Evolutionary conservation across 495 filamentous ascomycete species (phyloP).

Genomic region (Neurospora pannonica): DNA sequence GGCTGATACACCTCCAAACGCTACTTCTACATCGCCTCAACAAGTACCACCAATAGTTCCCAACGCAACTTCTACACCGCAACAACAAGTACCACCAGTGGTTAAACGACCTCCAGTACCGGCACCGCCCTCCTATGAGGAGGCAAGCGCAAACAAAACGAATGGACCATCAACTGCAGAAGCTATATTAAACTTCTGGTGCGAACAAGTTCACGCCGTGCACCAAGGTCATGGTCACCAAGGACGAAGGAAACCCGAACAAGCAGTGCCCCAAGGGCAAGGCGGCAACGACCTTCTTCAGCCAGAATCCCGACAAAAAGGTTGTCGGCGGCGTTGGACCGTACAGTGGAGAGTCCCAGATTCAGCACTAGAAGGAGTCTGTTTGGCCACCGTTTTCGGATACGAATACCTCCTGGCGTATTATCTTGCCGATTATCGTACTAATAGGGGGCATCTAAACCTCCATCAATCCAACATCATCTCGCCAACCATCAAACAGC

Average conservation of each 20-base stretch:
- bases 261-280: conserved; percentile 7
- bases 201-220: conserved; percentile 11
- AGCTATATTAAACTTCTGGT: background rate
- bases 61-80: no score
- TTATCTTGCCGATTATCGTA: background rate
- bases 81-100: no score
- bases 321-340: background rate
- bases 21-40: no score
- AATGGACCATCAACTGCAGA: background rate
- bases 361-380: background rate
- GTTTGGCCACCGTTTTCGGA: background rate
- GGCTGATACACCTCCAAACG: no score
- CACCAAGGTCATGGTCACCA: conserved; percentile 3
- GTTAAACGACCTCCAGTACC: no score
- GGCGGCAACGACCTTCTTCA: background rate
- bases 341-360: background rate
- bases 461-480: background rate
- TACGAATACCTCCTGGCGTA: background rate
- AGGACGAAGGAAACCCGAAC: background rate
- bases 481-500: no score
- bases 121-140: background rate
- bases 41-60: no score
- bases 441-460: background rate
- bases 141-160: background rate
- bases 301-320: background rate